Base-by-base conservation (phyloP, 768 basidiomycete genomes). In the Candolleomyces eurysporus region DNA sequence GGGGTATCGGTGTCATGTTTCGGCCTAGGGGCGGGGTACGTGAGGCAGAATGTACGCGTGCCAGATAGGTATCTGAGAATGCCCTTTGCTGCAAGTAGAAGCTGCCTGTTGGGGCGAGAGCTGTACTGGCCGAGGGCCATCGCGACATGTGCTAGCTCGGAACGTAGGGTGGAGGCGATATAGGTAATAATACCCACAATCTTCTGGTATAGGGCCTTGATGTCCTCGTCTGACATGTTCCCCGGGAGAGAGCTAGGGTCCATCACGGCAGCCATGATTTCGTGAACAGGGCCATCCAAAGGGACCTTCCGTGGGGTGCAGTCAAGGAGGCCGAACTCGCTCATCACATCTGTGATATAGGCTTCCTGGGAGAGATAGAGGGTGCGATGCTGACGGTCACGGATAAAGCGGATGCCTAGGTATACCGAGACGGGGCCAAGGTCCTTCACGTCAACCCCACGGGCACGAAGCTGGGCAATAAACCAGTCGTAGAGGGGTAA, bases 401-500 rank as follows among this genome's bases (percentile, higher is more conserved):
- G 8, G 17, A 43, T 17, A 43, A 43, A 8, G 17, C 17, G 42
- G 17, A 43, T 43, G 42, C 9, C 42, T 8, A 43, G 42, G 17
- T 9, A 43, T 9, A 63, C 52, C 13, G 54, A 49, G 7, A 43
- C 53, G n/a, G 31, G 9, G 17, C 63, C 63, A 8, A n/a, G n/a
- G n/a, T n/a, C n/a, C n/a, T n/a, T n/a, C n/a, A n/a, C n/a, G n/a
- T n/a, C n/a, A n/a, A n/a, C 60, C 54, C 45, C 14, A 61, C 36
- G 13, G 53, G 50, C 4, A 63, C 22, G 4, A 21, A n/a, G 14
- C 22, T 43, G 1, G 2, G 22, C 9, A 21, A 60, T 60, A 39
- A 60, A 60, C 51, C 59, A 60, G 19, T n/a, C 6, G 30, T 60
- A 60, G 13, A 62, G 40, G 9, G 42, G 56, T 21, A 31, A 19